Base-by-base conservation (phyloP, 1,284 basidiomycete genomes). In the Leucoagaricus sp. region DNA sequence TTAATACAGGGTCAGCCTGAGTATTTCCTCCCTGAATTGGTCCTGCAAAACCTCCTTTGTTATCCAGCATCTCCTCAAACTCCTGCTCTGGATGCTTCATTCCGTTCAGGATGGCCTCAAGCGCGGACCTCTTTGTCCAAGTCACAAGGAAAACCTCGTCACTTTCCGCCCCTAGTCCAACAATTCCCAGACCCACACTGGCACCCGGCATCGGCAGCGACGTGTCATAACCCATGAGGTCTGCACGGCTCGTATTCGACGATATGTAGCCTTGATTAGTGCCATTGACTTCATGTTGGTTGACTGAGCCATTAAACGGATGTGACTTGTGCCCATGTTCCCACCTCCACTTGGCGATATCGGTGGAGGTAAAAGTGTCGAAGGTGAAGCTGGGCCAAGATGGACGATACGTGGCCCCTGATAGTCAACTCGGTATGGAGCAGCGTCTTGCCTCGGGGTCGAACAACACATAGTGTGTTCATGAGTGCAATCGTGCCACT, bases 191-290 rank as follows among this genome's bases (percentile, higher is more conserved):
- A 17, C 36, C 34, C 8, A 26, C 44, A 31, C 53, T 46, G n/a
- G 47, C 25, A 5, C 49, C 58, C 25, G 76, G 79, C 44, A 80
- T 58, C 4, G 82, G 82, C 23, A 87, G 69, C 26, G 87, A 70
- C 1, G 72, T 64, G 23, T 79, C 74, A 65, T 87, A 89, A 1
- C 87, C 87, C 74, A 87, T 78, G 56, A 75, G 77, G 72, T 74
- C 69, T 89, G 86, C 25, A 87, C 83, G 1, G 78, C 66, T n/a
- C 86, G 75, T 13, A 89, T 79, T 31, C 84, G 72, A 19, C 75
- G 73, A 63, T 85, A 85, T 23, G 85, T 88, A 50, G 72, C 76
- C 34, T 73, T 73, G 17, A 82, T 74, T 0, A 88, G 77, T 19
- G 72, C 64, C 4, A 76, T 58, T 2, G 82, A 84, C 50, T 75